These are phyloP conservation scores for Arabidopsis suecica DNA, from an alignment of 345 rosid genomes.

Conservation along the genomic window DNA sequence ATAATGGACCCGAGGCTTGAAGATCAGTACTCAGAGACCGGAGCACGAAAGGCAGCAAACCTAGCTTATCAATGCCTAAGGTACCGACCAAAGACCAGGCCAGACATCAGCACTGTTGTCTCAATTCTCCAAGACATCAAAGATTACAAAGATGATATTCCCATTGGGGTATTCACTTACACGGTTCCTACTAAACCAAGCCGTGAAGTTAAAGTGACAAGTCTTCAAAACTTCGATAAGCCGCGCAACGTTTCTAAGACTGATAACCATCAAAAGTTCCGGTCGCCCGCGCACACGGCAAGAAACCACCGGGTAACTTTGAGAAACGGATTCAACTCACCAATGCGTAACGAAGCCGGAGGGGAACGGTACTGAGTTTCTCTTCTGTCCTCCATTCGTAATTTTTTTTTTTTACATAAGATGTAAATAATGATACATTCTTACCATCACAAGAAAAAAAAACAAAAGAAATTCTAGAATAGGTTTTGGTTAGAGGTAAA, in stretches of 20 bases:
- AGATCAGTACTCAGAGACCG: slow-evolving; percentile 79
- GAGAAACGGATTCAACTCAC: slow-evolving; percentile 49
- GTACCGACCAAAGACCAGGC: slow-evolving; percentile 78
- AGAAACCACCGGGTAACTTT: slow-evolving; percentile 37
- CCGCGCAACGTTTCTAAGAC: slow-evolving; percentile 12
- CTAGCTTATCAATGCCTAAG: slow-evolving; percentile 82
- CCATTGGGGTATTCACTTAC: slow-evolving; percentile 61
- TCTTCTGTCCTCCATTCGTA: background rate
- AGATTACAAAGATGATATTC: slow-evolving; percentile 50
- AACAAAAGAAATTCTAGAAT: background rate
- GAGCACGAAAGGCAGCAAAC: slow-evolving; percentile 76
- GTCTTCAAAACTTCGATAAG: slow-evolving; percentile 33
- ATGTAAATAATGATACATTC: slow-evolving; percentile 20
- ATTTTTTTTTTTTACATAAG: background rate
- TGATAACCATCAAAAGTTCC: slow-evolving; percentile 43
- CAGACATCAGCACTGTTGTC: slow-evolving; percentile 64
- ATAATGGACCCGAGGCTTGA: slow-evolving; percentile 88
- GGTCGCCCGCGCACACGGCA: slow-evolving; percentile 42
- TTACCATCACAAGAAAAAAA: background rate
- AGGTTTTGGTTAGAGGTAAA: slow-evolving; percentile 12
- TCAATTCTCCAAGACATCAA: slow-evolving; percentile 60
- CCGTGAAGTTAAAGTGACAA: slow-evolving; percentile 38
- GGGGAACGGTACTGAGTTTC: slow-evolving; percentile 43
- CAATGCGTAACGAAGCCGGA: slow-evolving; percentile 47
- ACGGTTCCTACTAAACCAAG: slow-evolving; percentile 51